These are phyloP conservation scores for Cyberlindnera suaveolens DNA, from an alignment of 805 yeast genomes.

Conservation along the genomic window DNA sequence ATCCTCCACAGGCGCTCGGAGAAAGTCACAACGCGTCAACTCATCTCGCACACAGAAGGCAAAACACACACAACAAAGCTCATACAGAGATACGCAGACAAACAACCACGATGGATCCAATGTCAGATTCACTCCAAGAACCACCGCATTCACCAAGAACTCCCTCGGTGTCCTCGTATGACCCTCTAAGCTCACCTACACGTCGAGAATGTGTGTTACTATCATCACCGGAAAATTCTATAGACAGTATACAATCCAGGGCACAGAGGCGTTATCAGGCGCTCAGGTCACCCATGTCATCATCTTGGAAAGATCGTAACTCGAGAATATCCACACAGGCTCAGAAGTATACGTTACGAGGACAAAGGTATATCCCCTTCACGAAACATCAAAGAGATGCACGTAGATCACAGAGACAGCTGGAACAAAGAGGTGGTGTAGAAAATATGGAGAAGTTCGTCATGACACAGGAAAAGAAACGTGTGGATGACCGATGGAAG, in stretches of 20 bases:
- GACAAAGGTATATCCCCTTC: slow-evolving; percentile 17
- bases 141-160: neutral
- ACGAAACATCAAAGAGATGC: slow-evolving; percentile 6
- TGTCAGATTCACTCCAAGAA: neutral
- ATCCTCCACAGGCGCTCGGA: too few species aligned
- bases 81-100: neutral
- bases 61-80: neutral
- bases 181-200: neutral
- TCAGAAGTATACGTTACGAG: slow-evolving; percentile 19
- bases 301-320: slow-evolving; percentile 3
- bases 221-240: neutral
- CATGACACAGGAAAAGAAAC: slow-evolving; percentile 7
- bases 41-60: too few species aligned
- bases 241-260: slow-evolving; percentile 4
- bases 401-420: slow-evolving; percentile 9
- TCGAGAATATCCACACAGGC: slow-evolving; percentile 5
- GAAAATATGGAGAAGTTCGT: slow-evolving; percentile 19
- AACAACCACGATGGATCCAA: neutral
- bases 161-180: neutral
- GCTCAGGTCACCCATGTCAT: slow-evolving; percentile 12
- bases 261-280: slow-evolving; percentile 1
- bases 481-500: slow-evolving; percentile 1
- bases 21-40: too few species aligned
- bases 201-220: neutral
- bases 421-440: slow-evolving; percentile 17